These are phyloP conservation scores for Sideroxylon spinosum DNA, from an alignment of 179 eudicot genomes.

Conservation along the genomic window DNA sequence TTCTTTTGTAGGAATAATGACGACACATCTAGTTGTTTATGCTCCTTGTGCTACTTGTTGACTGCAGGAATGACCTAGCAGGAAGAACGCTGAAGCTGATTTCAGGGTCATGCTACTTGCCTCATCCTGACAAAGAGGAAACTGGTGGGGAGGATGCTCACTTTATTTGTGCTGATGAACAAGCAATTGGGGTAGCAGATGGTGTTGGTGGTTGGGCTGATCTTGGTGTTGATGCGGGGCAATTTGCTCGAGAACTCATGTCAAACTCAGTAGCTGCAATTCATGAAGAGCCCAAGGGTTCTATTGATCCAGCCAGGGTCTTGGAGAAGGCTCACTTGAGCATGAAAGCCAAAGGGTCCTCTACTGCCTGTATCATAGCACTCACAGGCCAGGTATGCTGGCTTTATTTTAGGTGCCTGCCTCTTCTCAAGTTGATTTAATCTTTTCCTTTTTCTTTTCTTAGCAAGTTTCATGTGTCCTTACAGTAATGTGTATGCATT, in stretches of 20 bases:
- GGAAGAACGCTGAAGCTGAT: constrained; percentile 51
- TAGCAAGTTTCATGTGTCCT: background rate
- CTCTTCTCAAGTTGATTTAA: background rate
- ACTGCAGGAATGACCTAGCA: constrained; percentile 39
- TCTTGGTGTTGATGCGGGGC: constrained; percentile 69
- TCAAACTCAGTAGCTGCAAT: constrained; percentile 64
- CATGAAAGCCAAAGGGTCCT: constrained; percentile 72
- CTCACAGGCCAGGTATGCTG: constrained; percentile 58
- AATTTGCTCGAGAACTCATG: constrained; percentile 82
- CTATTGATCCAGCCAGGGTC: constrained; percentile 74
- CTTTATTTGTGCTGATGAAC: constrained; percentile 68
- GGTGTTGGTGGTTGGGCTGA: constrained; percentile 98
- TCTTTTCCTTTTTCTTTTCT: background rate
- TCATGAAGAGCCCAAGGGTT: constrained; percentile 78
- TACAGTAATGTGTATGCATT: background rate
- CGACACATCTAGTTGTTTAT: too few species aligned
- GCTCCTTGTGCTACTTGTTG: background rate
- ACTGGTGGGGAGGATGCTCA: constrained; percentile 97
- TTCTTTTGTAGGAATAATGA: background rate
- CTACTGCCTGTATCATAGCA: constrained; percentile 87
- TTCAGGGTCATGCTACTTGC: constrained; percentile 81
- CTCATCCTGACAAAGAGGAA: constrained; percentile 90
- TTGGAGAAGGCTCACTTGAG: constrained; percentile 80
- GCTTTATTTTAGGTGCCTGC: background rate
- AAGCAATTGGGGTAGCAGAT: constrained; percentile 89